Evolutionary conservation across 192 early-diverging fungal species (phyloP).

Genomic region (Umbelopsis ramanniana): DNA sequence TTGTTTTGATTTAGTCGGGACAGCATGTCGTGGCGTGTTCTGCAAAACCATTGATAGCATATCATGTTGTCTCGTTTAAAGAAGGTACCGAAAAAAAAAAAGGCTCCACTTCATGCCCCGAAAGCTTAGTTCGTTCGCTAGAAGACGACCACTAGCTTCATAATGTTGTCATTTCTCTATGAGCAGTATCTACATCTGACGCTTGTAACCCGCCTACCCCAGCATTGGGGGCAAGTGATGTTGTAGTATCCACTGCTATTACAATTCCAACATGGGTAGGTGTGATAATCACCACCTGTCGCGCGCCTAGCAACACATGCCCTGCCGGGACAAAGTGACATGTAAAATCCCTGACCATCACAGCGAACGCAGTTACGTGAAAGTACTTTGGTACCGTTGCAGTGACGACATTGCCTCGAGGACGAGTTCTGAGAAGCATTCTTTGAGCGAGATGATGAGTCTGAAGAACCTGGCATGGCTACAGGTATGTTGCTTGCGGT

Average conservation of each 20-base stretch:
- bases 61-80: no score
- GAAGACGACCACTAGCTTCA: background rate
- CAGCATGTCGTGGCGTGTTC: no score
- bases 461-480: slow-evolving; percentile 4
- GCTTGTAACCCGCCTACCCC: background rate
- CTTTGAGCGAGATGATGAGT: background rate
- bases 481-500: background rate
- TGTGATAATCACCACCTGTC: slow-evolving; percentile 11
- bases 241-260: slow-evolving; percentile 13
- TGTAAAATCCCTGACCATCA: slow-evolving; percentile 12
- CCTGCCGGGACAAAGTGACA: background rate
- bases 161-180: background rate
- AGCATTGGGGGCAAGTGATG: slow-evolving; percentile 20
- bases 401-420: background rate
- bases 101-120: no score
- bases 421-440: background rate
- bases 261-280: slow-evolving; percentile 14
- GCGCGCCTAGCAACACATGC: slow-evolving; percentile 5
- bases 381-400: background rate
- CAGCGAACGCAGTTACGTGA: slow-evolving; percentile 9
- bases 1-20: no score
- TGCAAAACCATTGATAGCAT: no score
- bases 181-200: slow-evolving; percentile 10
- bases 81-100: no score
- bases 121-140: no score